Evolutionary conservation across 2,329 filamentous ascomycete genomes (phyloP).

Genomic region (Hymenoscyphus fraxineus): DNA sequence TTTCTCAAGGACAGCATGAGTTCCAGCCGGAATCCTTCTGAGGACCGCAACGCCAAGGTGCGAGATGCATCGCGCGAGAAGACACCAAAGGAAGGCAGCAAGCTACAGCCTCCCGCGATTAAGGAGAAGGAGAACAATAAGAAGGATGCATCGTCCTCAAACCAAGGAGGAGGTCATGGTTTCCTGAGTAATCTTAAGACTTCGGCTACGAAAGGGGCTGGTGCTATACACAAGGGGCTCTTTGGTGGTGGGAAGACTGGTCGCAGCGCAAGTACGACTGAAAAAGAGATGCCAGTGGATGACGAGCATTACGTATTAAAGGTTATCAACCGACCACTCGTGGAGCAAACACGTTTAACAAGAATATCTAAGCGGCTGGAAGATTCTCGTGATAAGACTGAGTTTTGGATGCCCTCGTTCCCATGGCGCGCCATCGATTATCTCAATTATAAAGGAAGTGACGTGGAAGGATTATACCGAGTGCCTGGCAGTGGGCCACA

Average conservation of each 20-base stretch:
- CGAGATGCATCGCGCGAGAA: slow-evolving; percentile 41
- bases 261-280: slow-evolving; percentile 65
- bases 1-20: slow-evolving; percentile 65
- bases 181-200: slow-evolving; percentile 73
- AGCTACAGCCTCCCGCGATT: slow-evolving; percentile 35
- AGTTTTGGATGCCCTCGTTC: slow-evolving; percentile 97
- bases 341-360: slow-evolving; percentile 86
- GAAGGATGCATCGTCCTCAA: slow-evolving; percentile 46
- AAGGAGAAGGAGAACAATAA: slow-evolving; percentile 31
- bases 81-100: slow-evolving; percentile 36
- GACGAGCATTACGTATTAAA: slow-evolving; percentile 81
- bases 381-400: slow-evolving; percentile 87
- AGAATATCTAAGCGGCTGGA: slow-evolving; percentile 87
- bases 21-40: slow-evolving; percentile 67
- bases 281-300: slow-evolving; percentile 62
- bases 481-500: slow-evolving; percentile 87
- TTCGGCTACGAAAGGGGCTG: slow-evolving; percentile 69
- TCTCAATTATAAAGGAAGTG: slow-evolving; percentile 88
- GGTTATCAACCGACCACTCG: slow-evolving; percentile 78
- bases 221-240: slow-evolving; percentile 76
- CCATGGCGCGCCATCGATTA: slow-evolving; percentile 97
- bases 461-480: slow-evolving; percentile 89
- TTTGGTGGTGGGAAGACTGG: slow-evolving; percentile 69
- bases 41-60: slow-evolving; percentile 56
- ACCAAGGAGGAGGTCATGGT: slow-evolving; percentile 56